A percentile compares a stretch with the other conserved stretches of the same genome.
Conservation (phyloP, 202 grass and related monocot genomes). For the Panicum hallii region DNA sequence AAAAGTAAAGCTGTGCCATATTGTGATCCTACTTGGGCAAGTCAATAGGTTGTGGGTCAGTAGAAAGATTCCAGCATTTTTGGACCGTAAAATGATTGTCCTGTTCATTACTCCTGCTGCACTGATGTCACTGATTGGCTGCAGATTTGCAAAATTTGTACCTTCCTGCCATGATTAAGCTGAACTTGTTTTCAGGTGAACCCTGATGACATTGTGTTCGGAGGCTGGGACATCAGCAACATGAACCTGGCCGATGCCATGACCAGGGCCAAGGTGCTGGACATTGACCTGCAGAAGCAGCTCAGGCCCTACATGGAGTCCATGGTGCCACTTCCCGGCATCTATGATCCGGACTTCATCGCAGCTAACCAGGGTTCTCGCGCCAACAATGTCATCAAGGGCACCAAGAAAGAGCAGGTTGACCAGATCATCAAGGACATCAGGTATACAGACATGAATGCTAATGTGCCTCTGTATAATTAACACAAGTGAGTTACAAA, state of each 20-base stretch:
- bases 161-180: not conserved
- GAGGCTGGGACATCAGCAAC: constrained; percentile 96
- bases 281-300: constrained; percentile 98
- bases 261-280: constrained; percentile 87
- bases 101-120: not conserved
- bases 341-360: constrained; percentile 91
- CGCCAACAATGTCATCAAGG: constrained; percentile 75
- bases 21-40: constrained; percentile 22
- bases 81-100: not conserved
- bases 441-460: constrained; percentile 56
- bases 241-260: constrained; percentile 98
- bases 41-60: constrained; percentile 12
- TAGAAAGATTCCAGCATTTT: constrained; percentile 32
- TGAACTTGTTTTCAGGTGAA: constrained; percentile 69
- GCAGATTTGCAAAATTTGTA: not conserved
- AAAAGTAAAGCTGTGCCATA: constrained; percentile 29
- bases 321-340: constrained; percentile 89
- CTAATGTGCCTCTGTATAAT: not conserved
- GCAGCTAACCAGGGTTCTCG: constrained; percentile 86
- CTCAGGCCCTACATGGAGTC: constrained; percentile 98
- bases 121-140: not conserved
- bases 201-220: constrained; percentile 89
- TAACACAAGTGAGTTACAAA: not conserved
- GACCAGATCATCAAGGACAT: constrained; percentile 96
- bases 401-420: constrained; percentile 90